Conservation (phyloP, 768 basidiomycete genomes). For the Russula emetica region DNA sequence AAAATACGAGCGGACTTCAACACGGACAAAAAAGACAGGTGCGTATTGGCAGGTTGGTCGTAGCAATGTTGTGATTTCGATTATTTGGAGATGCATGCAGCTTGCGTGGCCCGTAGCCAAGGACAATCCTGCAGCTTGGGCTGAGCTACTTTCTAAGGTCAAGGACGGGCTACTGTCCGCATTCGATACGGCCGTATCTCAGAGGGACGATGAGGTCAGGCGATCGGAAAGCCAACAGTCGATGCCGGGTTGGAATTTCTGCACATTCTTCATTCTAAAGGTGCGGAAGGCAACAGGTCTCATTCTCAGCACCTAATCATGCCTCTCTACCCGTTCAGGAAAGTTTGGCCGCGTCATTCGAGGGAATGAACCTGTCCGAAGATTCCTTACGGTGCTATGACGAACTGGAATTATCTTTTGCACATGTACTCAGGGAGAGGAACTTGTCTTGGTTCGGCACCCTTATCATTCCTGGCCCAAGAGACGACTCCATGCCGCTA, state of each 20-base stretch:
- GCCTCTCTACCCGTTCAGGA: constrained; percentile 51
- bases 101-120: constrained; percentile 68
- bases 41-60: constrained; percentile 17
- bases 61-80: constrained; percentile 9
- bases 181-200: constrained; percentile 72
- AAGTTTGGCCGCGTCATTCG: constrained; percentile 87
- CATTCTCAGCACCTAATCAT: background rate
- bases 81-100: constrained; percentile 64
- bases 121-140: constrained; percentile 79
- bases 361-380: constrained; percentile 83
- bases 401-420: constrained; percentile 84
- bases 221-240: constrained; percentile 84
- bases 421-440: constrained; percentile 66
- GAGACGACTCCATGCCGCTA: constrained; percentile 78
- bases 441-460: constrained; percentile 91
- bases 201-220: constrained; percentile 85
- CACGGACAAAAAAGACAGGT: constrained; percentile 82
- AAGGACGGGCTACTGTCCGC: constrained; percentile 86
- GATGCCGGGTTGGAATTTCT: constrained; percentile 98
- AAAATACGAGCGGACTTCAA: constrained; percentile 94
- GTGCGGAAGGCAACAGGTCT: constrained; percentile 40
- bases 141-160: constrained; percentile 79
- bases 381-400: constrained; percentile 88
- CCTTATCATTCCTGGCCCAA: constrained; percentile 61
- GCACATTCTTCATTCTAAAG: constrained; percentile 94